These are phyloP conservation scores for Physcomitrellopsis africana DNA, from an alignment of 225 moss, liverwort and hornwort genomes.

Conservation along the genomic window DNA sequence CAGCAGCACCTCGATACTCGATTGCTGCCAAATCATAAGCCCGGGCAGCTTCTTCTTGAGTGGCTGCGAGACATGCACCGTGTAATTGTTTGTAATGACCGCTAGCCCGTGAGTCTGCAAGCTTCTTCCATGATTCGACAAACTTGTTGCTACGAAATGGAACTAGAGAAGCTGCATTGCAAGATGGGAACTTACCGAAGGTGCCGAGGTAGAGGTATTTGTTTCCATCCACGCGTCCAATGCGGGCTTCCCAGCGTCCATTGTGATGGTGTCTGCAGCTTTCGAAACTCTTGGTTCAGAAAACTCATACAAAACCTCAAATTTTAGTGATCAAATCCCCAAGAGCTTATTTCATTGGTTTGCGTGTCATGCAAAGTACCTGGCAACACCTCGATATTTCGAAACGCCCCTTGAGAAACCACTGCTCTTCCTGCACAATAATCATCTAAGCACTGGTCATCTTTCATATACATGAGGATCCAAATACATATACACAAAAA, in stretches of 20 bases:
- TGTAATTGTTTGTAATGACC: neutral
- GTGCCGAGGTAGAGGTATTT: slow-evolving; percentile 84
- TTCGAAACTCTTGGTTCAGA: neutral
- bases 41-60: slow-evolving; percentile 56
- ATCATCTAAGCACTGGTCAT: neutral
- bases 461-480: no score
- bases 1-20: slow-evolving; percentile 48
- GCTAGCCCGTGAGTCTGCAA: neutral
- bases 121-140: neutral
- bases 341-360: neutral
- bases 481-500: no score
- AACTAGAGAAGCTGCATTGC: neutral
- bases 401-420: slow-evolving; percentile 81
- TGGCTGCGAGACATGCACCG: slow-evolving; percentile 32
- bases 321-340: neutral
- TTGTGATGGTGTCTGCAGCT: slow-evolving; percentile 54
- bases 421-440: slow-evolving; percentile 65
- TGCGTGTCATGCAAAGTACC: slow-evolving; percentile 33
- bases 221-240: slow-evolving; percentile 60
- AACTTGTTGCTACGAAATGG: neutral
- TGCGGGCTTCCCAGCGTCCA: slow-evolving; percentile 66
- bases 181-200: slow-evolving; percentile 47
- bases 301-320: neutral
- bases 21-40: slow-evolving; percentile 59
- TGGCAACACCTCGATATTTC: slow-evolving; percentile 79